A percentile compares a stretch with the other conserved stretches of the same genome.
Evolutionary conservation across 768 basidiomycete species (phyloP).

Genomic region (Lactarius pseudohatsudake): DNA sequence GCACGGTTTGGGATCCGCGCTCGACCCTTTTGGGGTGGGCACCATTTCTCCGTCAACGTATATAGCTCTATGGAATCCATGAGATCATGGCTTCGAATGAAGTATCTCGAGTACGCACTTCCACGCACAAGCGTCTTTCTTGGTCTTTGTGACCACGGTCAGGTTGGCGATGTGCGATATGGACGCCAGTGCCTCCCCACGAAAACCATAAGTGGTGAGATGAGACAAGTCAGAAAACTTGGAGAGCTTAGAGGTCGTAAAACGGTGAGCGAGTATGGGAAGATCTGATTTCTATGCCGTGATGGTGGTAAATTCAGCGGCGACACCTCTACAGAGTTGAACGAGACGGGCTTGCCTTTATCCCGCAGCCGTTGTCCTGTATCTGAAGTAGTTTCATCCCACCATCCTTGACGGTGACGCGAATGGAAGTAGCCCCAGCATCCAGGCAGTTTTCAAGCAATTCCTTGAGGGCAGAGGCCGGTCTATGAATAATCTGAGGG

Average conservation of each 20-base stretch:
- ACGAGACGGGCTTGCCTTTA: slow-evolving; percentile 59
- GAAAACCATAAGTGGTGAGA: slow-evolving; percentile 93
- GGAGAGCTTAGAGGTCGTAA: slow-evolving; percentile 91
- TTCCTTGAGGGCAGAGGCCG: slow-evolving; percentile 94
- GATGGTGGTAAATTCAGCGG: not conserved
- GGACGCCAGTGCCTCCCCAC: slow-evolving; percentile 95
- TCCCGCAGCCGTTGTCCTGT: slow-evolving; percentile 95
- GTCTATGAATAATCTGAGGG: slow-evolving; percentile 77
- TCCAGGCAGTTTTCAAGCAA: slow-evolving; percentile 95
- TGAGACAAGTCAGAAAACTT: slow-evolving; percentile 81
- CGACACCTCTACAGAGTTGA: slow-evolving; percentile 1
- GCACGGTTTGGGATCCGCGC: slow-evolving; percentile 78
- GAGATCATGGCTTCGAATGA: not conserved
- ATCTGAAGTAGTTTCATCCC: slow-evolving; percentile 94
- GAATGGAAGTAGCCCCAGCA: slow-evolving; percentile 84
- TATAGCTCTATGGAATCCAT: not conserved
- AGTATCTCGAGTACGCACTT: slow-evolving; percentile 57
- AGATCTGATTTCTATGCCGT: slow-evolving; percentile 73
- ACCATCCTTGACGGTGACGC: slow-evolving; percentile 89
- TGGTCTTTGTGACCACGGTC: slow-evolving; percentile 88
- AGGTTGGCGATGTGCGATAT: slow-evolving; percentile 93
- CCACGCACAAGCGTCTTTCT: slow-evolving; percentile 81
- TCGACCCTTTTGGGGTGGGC: slow-evolving; percentile 67
- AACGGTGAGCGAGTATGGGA: slow-evolving; percentile 88
- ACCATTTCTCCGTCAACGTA: slow-evolving; percentile 79